Percentiles rank a stretch among this genome's conserved stretches.
Evolutionary conservation across 1,284 basidiomycete species (phyloP).

Genomic region (Malassezia arunalokei): DNA sequence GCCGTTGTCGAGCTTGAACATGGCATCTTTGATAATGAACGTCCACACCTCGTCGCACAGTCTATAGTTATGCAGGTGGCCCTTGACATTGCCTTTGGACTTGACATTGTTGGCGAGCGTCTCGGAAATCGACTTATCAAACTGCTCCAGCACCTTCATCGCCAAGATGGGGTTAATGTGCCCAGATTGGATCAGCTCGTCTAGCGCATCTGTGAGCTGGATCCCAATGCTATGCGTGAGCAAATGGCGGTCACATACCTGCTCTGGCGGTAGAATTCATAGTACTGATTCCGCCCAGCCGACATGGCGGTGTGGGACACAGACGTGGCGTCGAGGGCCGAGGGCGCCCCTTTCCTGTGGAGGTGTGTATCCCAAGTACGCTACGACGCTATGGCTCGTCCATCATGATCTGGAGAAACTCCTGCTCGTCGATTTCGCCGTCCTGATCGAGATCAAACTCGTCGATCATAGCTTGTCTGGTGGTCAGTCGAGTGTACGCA

Average conservation of each 20-base stretch:
- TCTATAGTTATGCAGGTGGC: constrained; percentile 40
- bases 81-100: constrained; percentile 40
- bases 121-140: constrained; percentile 42
- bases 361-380: constrained; percentile 10
- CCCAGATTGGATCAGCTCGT: constrained; percentile 93
- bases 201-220: constrained; percentile 94
- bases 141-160: constrained; percentile 71
- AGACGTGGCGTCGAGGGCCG: not conserved
- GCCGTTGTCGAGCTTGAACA: constrained; percentile 42
- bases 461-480: constrained; percentile 98
- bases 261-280: constrained; percentile 36
- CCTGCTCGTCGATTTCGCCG: constrained; percentile 86
- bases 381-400: constrained; percentile 54
- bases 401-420: constrained; percentile 92
- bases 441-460: constrained; percentile 99
- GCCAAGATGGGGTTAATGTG: constrained; percentile 94
- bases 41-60: constrained; percentile 46
- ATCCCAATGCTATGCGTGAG: constrained; percentile 66
- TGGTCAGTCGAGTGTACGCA: constrained; percentile 50
- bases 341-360: not conserved
- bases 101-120: constrained; percentile 39
- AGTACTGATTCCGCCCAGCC: constrained; percentile 26
- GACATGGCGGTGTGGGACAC: constrained; percentile 1
- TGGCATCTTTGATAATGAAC: constrained; percentile 38
- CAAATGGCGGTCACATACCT: constrained; percentile 17